Evolutionary conservation across 2,329 filamentous ascomycete species (phyloP), one percentile per base, ranked within the genome.

Genomic region (Penicillium polonicum): DNA sequence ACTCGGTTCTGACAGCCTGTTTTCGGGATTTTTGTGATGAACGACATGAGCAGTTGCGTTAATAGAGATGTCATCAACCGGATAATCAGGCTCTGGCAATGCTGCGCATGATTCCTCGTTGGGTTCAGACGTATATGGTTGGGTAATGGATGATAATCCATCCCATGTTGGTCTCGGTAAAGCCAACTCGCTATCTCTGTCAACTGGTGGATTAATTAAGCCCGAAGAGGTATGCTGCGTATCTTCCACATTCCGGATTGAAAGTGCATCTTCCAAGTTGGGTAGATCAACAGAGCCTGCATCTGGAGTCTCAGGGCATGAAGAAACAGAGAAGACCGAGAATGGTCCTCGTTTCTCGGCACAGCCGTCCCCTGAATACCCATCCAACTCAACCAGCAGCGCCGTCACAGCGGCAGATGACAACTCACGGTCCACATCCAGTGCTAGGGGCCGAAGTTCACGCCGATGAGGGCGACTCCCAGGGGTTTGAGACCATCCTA

Each of bases 271-370:
- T 13, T n/a, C 15, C 29, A 15, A 15, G 25, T 25, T 33, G 17
- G 4, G 27, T 23, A 19, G 41, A 23, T 13, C 9, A 23, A 25
- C 3, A 13, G 2, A 0, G 21, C 4, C 4, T 23, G 21, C 0
- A 10, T 49, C 36, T 12, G 48, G 38, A 0, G 42, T 35, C 2
- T 31, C 42, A 8, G 51, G 27, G 3, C 46, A 56, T 2, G 58
- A 55, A 2, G 25, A 49, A 31, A 56, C 52, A 41, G 65, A 61
- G 38, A 68, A 68, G 12, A 68, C 66, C 19, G 66, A 66, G 29
- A 68, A 67, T 21, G 66, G 66, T 9, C 66, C 65, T 53, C 63
- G 55, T 54, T 63, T 56, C 42, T 63, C 58, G 27, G 57, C 53
- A 38, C 39, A 48, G 21, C 58, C 53, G 27, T 62, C 54, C 21